A percentile compares a stretch with the other conserved stretches of the same genome.
phyloP scores from a whole-genome alignment of 1,284 basidiomycete species.

The Mycena citricolor region DNA sequence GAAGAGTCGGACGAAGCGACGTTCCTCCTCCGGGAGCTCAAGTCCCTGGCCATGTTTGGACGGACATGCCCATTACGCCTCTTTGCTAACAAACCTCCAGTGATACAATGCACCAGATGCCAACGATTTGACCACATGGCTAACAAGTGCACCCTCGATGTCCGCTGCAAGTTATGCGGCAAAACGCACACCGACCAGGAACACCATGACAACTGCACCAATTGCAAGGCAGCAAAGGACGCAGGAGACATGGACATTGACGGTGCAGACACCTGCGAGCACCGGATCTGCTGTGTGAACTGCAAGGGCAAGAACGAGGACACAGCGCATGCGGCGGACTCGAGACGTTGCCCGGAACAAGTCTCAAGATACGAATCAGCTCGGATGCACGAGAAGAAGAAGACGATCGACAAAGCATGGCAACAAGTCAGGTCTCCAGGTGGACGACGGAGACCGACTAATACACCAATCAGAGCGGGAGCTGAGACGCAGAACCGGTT shows the following conservation, averaged over 20 bases:
- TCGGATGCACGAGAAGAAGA: slow-evolving; percentile 2
- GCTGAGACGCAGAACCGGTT: slow-evolving; percentile 1
- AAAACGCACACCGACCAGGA: slow-evolving; percentile 5
- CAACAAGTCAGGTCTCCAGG: too few relatives aligned
- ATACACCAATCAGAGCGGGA: too few relatives aligned
- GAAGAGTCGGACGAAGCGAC: slow-evolving; percentile 24
- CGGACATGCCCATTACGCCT: slow-evolving; percentile 18
- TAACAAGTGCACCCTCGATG: too few relatives aligned
- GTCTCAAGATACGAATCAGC: slow-evolving; percentile 7
- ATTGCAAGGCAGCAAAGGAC: slow-evolving; percentile 1
- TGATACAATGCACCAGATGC: slow-evolving; percentile 24
- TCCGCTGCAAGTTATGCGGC: too few relatives aligned
- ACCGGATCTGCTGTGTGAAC: slow-evolving; percentile 5
- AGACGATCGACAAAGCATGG: slow-evolving; percentile 5
- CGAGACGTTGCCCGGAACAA: slow-evolving; percentile 12
- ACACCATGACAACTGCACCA: slow-evolving; percentile 5
- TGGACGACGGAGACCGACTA: too few relatives aligned
- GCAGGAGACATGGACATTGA: slow-evolving; percentile 1
- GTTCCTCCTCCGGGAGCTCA: slow-evolving; percentile 18
- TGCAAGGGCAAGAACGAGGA: slow-evolving; percentile 6
- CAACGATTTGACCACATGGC: too few relatives aligned
- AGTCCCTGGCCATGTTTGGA: slow-evolving; percentile 24
- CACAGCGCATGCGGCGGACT: slow-evolving; percentile 8
- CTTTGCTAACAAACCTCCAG: slow-evolving; percentile 25
- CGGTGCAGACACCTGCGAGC: neutral